Base-by-base conservation (phyloP, 305 asterid species). In the Rubia peregrina region DNA sequence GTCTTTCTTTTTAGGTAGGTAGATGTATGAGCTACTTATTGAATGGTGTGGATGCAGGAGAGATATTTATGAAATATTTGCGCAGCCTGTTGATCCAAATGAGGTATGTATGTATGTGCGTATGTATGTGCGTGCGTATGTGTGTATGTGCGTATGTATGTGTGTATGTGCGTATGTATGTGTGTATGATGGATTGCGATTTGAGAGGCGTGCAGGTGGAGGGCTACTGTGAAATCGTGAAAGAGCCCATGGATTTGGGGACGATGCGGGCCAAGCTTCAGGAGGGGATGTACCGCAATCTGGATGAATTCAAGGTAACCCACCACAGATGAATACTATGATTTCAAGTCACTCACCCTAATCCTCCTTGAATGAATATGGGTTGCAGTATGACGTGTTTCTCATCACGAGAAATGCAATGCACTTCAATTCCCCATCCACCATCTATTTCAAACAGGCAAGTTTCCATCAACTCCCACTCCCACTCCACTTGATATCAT, bases 261-360 rank as follows among this genome's bases (percentile, higher is more conserved):
- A 93, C 97, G 21, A 89, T 89, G 90, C 86, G 97, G 81, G 96
- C 95, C 61, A 93, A 93, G 74, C 92, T 91, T 78, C 95, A 93
- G 24, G 95, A 93, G 78, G 97, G 91, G 67, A 75, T 90, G 92
- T 90, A 91, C 62, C 61, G 79, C 42, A 87, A 78, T 80, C 91
- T 91, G 41, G 80, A 89, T 74, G 86, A 90, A 61, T 93, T 90
- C 70, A 89, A 93, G 96, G 98, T 91, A 8, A 1, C 13, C n/a
- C n/a, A n/a, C n/a, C n/a, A 26, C 30, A 26, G 2, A 26, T 26
- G 30, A 26, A 26, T 26, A 26, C 30, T 26, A n/a, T 26, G 30
- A 2, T 26, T 26, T 26, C 30, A 26, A 26, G 30, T 26, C 30
- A 26, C 30, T 26, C 30, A 2, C 30, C 30, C 30, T 26, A 26